phyloP scores from a whole-genome alignment of 768 basidiomycete genomes.

The Coprinellus micaceus region DNA sequence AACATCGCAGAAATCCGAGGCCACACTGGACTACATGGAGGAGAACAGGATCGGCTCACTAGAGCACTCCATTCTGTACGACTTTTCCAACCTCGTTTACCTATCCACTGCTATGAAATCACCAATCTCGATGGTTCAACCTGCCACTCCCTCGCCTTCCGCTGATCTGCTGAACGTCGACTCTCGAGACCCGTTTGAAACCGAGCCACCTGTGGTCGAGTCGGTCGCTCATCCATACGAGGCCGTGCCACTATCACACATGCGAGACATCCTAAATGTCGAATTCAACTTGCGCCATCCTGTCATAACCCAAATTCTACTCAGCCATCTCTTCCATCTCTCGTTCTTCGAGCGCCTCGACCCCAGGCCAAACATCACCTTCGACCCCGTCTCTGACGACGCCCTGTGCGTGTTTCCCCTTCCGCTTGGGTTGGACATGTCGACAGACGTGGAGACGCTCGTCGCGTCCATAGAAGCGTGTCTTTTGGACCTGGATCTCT shows the following conservation, averaged over 20 bases:
- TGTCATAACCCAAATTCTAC: slow-evolving; percentile 44
- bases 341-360: slow-evolving; percentile 58
- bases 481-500: slow-evolving; percentile 65
- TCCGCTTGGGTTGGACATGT: slow-evolving; percentile 68
- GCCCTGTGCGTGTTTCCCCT: slow-evolving; percentile 59
- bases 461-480: slow-evolving; percentile 70
- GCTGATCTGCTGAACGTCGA: slow-evolving; percentile 47
- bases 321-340: slow-evolving; percentile 58
- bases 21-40: slow-evolving; percentile 50
- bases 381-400: slow-evolving; percentile 26
- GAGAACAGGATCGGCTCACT: slow-evolving; percentile 41
- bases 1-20: slow-evolving; percentile 38
- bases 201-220: slow-evolving; percentile 18
- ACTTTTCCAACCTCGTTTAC: slow-evolving; percentile 64
- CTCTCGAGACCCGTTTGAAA: slow-evolving; percentile 16
- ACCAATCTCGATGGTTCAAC: slow-evolving; percentile 25
- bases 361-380: slow-evolving; percentile 32
- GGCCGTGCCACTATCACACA: slow-evolving; percentile 51
- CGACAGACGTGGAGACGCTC: slow-evolving; percentile 68
- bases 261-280: slow-evolving; percentile 55
- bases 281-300: slow-evolving; percentile 58
- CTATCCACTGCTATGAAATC: slow-evolving; percentile 56
- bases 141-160: slow-evolving; percentile 22
- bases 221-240: slow-evolving; percentile 49
- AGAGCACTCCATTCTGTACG: slow-evolving; percentile 55